phyloP scores from a whole-genome alignment of 148 eudicot species.

The Rhododendron vialii region DNA sequence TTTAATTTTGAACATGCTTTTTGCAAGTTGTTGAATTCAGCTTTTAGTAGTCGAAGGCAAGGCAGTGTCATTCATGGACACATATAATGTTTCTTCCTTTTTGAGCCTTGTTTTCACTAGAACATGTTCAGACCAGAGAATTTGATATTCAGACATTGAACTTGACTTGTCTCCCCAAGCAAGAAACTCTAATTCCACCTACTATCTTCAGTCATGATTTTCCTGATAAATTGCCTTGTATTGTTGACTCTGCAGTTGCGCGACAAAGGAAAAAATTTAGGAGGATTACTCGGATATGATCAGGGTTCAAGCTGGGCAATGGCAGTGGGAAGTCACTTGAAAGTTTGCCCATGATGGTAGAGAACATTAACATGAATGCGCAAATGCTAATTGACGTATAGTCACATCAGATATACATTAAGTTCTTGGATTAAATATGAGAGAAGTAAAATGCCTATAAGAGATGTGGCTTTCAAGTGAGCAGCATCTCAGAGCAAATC shows the following conservation, averaged over 20 bases:
- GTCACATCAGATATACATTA: neutral
- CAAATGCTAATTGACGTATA: constrained; percentile 79
- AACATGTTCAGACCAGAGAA: too few relatives aligned
- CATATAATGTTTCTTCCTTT: too few relatives aligned
- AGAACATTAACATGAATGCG: constrained; percentile 65
- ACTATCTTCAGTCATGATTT: neutral
- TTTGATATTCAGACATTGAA: neutral
- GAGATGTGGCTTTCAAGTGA: neutral
- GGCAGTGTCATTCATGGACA: neutral
- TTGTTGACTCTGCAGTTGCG: constrained; percentile 41
- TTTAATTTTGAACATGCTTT: neutral
- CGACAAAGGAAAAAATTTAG: constrained; percentile 42
- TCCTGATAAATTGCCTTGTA: constrained; percentile 9
- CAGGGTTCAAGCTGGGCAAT: constrained; percentile 98
- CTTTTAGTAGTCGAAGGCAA: neutral
- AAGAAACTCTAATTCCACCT: too few relatives aligned
- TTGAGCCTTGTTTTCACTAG: neutral
- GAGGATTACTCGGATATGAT: constrained; percentile 42
- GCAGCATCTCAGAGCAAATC: neutral
- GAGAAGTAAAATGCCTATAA: neutral
- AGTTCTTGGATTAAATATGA: neutral
- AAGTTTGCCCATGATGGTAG: constrained; percentile 68
- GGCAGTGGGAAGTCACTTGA: constrained; percentile 76
- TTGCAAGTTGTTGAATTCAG: neutral
- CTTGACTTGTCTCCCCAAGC: neutral